phyloP scores from a whole-genome alignment of 768 basidiomycete species.

The Boletus vermiculosoides region DNA sequence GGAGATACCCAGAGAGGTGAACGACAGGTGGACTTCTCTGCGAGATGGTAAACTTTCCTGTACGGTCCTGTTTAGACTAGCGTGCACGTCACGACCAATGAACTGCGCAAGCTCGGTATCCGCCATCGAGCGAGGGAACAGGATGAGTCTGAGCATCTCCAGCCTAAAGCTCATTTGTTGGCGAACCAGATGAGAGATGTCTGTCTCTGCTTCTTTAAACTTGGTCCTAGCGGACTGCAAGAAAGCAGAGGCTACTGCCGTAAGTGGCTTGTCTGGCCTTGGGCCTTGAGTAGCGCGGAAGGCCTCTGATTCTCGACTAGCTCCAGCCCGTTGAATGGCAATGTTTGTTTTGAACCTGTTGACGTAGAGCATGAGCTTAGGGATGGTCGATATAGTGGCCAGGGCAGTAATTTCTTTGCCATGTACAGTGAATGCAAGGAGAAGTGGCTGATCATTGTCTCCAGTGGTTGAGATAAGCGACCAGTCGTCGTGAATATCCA shows the following conservation, averaged over 20 bases:
- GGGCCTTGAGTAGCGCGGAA: conserved; percentile 72
- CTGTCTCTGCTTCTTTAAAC: conserved; percentile 65
- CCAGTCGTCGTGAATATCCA: conserved; percentile 84
- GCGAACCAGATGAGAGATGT: conserved; percentile 57
- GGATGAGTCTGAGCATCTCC: conserved; percentile 59
- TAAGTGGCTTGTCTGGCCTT: conserved; percentile 76
- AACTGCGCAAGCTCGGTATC: conserved; percentile 80
- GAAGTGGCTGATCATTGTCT: conserved; percentile 51
- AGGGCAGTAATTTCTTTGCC: conserved; percentile 67
- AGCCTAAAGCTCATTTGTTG: conserved; percentile 76
- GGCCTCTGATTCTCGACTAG: conserved; percentile 73
- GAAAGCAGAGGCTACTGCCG: conserved; percentile 85
- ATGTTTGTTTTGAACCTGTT: conserved; percentile 76
- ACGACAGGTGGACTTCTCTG: conserved; percentile 69
- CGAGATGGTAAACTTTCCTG: conserved; percentile 48
- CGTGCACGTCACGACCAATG: conserved; percentile 63
- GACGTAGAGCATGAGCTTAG: conserved; percentile 69
- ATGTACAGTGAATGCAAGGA: conserved; percentile 70
- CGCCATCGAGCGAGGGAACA: conserved; percentile 78
- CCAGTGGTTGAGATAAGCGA: conserved; percentile 45
- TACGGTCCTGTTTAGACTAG: conserved; percentile 64
- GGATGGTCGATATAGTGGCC: conserved; percentile 72
- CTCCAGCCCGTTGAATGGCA: conserved; percentile 69
- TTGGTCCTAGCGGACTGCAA: conserved; percentile 68
- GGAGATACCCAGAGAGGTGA: conserved; percentile 75